Evolutionary conservation across 768 basidiomycete species (phyloP).

Genomic region (Trametes cubensis): DNA sequence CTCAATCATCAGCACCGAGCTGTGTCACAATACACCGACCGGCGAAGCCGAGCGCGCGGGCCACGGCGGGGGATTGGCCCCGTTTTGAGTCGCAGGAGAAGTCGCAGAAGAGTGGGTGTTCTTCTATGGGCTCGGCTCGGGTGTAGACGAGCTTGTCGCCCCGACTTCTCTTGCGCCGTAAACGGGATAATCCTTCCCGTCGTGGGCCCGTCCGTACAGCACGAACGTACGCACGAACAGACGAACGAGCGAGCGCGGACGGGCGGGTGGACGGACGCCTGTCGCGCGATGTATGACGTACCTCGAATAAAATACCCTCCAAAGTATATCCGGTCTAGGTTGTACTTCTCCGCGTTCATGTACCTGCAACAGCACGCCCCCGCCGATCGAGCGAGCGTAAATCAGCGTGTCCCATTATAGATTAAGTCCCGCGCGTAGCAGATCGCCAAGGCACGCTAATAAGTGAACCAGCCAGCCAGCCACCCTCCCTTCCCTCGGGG

Average conservation of each 20-base stretch:
- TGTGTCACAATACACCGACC: too few relatives aligned
- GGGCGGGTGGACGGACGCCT: neutral
- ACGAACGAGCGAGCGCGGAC: neutral
- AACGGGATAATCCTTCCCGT: too few relatives aligned
- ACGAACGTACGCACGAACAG: neutral
- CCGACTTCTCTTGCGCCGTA: too few relatives aligned
- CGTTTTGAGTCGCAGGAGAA: too few relatives aligned
- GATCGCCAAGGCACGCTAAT: slow-evolving; percentile 14
- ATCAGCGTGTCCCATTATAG: neutral
- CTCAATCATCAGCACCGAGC: neutral
- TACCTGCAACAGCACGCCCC: slow-evolving; percentile 56
- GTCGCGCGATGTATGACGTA: slow-evolving; percentile 39
- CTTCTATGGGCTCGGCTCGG: too few relatives aligned
- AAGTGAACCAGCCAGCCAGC: too few relatives aligned
- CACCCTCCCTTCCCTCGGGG: neutral
- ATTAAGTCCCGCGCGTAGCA: neutral
- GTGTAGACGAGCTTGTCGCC: too few relatives aligned
- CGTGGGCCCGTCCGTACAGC: too few relatives aligned
- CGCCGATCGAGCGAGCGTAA: slow-evolving; percentile 21
- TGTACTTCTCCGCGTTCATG: slow-evolving; percentile 99
- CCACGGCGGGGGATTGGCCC: too few relatives aligned
- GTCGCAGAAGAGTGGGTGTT: too few relatives aligned
- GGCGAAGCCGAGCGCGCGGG: too few relatives aligned
- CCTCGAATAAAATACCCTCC: slow-evolving; percentile 99
- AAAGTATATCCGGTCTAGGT: slow-evolving; percentile 96